phyloP scores from a whole-genome alignment of 176 grass and related monocot genomes.

The Phyllostachys edulis region DNA sequence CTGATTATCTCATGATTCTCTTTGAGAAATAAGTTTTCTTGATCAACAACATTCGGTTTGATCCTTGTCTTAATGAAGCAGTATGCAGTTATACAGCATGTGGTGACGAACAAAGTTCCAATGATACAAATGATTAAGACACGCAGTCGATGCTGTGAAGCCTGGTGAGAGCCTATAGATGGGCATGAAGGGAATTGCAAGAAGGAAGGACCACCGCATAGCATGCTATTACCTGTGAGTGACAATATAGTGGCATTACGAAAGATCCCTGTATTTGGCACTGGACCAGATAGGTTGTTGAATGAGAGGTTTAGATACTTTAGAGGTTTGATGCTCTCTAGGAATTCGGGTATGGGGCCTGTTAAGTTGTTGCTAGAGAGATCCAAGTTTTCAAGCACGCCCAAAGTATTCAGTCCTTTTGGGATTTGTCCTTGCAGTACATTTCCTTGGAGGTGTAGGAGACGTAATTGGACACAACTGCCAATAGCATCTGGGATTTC shows the following conservation, averaged over 20 bases:
- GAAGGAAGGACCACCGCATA: constrained; percentile 23
- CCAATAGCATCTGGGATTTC: neutral
- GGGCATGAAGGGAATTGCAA: constrained; percentile 21
- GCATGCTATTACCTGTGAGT: constrained; percentile 2
- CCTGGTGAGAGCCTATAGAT: neutral
- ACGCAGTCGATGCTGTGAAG: neutral
- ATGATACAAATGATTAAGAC: neutral
- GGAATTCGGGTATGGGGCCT: neutral
- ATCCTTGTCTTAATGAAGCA: neutral
- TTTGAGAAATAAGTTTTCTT: neutral
- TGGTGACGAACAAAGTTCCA: neutral
- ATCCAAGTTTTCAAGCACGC: neutral
- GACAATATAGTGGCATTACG: neutral
- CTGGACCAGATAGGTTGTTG: neutral
- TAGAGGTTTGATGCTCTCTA: neutral
- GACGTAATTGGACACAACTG: neutral
- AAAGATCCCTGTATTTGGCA: neutral
- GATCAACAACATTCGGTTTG: neutral
- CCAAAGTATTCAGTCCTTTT: neutral
- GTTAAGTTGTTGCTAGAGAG: neutral
- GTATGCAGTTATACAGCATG: too few species aligned
- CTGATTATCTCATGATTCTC: neutral
- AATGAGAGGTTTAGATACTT: neutral
- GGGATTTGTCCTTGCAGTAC: neutral
- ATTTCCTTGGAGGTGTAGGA: neutral